Percentiles rank a stretch among this genome's conserved stretches.
These are phyloP conservation scores for Sclerotinia trifoliorum DNA, from an alignment of 2,329 filamentous ascomycete genomes.

Conservation along the genomic window DNA sequence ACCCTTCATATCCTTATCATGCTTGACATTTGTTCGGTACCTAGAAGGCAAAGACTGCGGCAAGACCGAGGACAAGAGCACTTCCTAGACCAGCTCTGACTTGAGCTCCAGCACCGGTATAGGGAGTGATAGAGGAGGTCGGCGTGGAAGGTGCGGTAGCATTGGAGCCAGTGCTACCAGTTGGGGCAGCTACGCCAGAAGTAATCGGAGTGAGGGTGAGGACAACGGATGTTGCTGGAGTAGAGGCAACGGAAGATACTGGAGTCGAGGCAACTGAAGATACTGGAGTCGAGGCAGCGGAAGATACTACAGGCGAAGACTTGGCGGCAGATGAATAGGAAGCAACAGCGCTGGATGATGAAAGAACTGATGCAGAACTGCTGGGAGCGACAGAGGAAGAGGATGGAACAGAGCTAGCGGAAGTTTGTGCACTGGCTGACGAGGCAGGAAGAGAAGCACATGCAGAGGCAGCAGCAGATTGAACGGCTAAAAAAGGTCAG, in stretches of 20 bases:
- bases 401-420: background rate
- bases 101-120: conserved; percentile 15
- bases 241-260: background rate
- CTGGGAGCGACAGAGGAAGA: background rate
- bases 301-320: background rate
- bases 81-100: conserved; percentile 9
- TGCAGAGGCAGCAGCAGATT: background rate
- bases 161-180: conserved; percentile 8
- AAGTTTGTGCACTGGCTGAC: background rate
- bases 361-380: background rate
- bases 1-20: background rate
- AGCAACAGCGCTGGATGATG: background rate
- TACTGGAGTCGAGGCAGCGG: background rate
- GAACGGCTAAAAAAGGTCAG: conserved; percentile 15
- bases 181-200: conserved; percentile 19
- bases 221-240: background rate
- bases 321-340: conserved; percentile 5
- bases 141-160: conserved; percentile 1
- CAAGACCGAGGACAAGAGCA: conserved; percentile 3
- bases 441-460: conserved; percentile 10
- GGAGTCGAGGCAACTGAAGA: background rate
- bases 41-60: background rate
- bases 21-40: background rate
- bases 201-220: background rate
- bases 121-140: background rate